Conservation (phyloP, 2,329 filamentous ascomycete species). For the Aureobasidium sp. region DNA sequence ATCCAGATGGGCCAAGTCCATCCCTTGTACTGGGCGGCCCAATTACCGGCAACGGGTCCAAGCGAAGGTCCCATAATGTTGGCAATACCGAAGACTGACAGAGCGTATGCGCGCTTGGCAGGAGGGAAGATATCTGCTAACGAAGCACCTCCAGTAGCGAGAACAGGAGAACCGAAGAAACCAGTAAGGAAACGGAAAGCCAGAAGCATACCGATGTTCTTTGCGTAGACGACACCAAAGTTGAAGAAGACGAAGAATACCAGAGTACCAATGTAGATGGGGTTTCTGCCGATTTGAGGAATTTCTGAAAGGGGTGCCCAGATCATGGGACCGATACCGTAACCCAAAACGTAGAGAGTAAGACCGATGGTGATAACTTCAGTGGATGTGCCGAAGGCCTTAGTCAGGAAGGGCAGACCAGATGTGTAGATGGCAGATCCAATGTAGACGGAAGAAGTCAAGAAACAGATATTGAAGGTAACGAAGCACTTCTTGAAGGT, state of each 20-base stretch:
- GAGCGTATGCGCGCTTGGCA: slow-evolving; percentile 41
- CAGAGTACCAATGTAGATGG: slow-evolving; percentile 55
- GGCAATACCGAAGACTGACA: slow-evolving; percentile 45
- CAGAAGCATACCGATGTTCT: slow-evolving; percentile 59
- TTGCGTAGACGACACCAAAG: slow-evolving; percentile 39
- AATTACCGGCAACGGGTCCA: slow-evolving; percentile 47
- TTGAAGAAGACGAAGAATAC: slow-evolving; percentile 56
- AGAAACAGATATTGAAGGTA: slow-evolving; percentile 52
- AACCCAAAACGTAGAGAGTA: slow-evolving; percentile 56
- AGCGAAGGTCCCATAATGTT: slow-evolving; percentile 46
- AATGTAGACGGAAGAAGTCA: slow-evolving; percentile 58
- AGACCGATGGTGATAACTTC: slow-evolving; percentile 55
- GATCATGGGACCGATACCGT: slow-evolving; percentile 43
- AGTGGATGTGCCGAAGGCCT: slow-evolving; percentile 49
- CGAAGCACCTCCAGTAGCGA: slow-evolving; percentile 52
- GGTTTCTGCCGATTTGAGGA: slow-evolving; percentile 54
- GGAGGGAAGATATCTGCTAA: slow-evolving; percentile 49
- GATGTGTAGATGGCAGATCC: slow-evolving; percentile 59
- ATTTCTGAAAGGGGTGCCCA: slow-evolving; percentile 55
- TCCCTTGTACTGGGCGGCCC: slow-evolving; percentile 40
- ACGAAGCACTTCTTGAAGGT: slow-evolving; percentile 46
- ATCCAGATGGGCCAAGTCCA: slow-evolving; percentile 49
- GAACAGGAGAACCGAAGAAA: slow-evolving; percentile 52
- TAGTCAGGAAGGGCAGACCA: slow-evolving; percentile 44
- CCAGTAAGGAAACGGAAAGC: slow-evolving; percentile 59